Percentiles rank a stretch among this genome's conserved stretches.
These are phyloP conservation scores for Leptographium lundbergii DNA, from an alignment of 2,329 filamentous ascomycete genomes.

Conservation along the genomic window DNA sequence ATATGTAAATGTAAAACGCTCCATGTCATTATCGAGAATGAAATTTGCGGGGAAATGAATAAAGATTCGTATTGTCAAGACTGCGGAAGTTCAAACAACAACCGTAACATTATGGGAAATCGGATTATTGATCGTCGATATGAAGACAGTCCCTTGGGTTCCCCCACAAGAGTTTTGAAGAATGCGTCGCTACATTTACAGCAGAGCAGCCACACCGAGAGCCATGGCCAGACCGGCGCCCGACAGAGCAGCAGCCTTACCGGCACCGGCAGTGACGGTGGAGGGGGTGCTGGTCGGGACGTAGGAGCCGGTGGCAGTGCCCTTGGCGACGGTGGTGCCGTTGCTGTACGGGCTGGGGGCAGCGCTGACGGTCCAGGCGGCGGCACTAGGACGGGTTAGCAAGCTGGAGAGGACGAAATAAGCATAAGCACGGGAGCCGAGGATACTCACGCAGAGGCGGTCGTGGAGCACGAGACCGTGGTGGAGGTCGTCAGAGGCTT, in stretches of 20 bases:
- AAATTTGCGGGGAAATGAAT: neutral
- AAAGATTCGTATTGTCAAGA: slow-evolving; percentile 5
- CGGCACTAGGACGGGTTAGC: neutral
- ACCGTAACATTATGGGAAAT: neutral
- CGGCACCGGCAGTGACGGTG: slow-evolving; percentile 41
- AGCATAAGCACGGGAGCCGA: too few relatives aligned
- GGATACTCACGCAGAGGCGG: slow-evolving; percentile 19
- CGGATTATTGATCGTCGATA: neutral
- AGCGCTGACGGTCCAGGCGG: neutral
- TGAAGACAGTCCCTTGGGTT: neutral
- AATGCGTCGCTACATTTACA: slow-evolving; percentile 32
- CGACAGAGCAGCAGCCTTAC: slow-evolving; percentile 42
- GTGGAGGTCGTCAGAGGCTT: slow-evolving; percentile 42
- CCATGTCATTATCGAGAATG: slow-evolving; percentile 3
- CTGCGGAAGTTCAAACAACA: slow-evolving; percentile 1
- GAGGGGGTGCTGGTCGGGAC: slow-evolving; percentile 28
- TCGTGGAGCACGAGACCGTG: slow-evolving; percentile 36
- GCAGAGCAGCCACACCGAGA: slow-evolving; percentile 44
- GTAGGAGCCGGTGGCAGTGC: slow-evolving; percentile 13
- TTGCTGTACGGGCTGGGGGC: slow-evolving; percentile 20
- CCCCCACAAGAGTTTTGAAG: slow-evolving; percentile 4
- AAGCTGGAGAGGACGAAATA: neutral
- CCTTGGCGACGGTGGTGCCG: slow-evolving; percentile 19
- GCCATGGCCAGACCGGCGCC: slow-evolving; percentile 48
- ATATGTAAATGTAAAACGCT: slow-evolving; percentile 1